Conservation (phyloP, 192 early-diverging fungal genomes). For the Phlyctochytrium arcticum region DNA sequence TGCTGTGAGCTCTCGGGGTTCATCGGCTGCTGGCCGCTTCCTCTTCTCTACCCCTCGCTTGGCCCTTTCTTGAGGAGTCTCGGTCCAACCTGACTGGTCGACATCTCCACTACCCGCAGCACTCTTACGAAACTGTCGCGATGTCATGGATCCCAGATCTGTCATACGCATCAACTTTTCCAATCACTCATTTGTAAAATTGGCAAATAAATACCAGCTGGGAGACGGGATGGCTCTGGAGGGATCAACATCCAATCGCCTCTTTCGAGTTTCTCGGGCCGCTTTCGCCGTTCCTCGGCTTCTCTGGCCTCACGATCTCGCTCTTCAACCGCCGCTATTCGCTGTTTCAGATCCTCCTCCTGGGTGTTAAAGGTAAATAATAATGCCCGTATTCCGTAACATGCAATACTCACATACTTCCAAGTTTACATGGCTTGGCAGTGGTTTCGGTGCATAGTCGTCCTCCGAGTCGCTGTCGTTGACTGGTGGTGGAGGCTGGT, state of each 20-base stretch:
- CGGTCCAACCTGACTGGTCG: constrained; percentile 55
- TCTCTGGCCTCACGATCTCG: constrained; percentile 9
- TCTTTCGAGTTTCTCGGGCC: constrained; percentile 27
- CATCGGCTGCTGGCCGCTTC: constrained; percentile 16
- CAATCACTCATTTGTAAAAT: too few species aligned
- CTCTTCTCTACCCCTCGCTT: constrained; percentile 29
- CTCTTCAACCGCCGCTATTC: constrained; percentile 21
- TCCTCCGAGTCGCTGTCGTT: constrained; percentile 11
- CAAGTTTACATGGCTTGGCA: background rate
- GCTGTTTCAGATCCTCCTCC: constrained; percentile 6
- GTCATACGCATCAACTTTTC: too few species aligned
- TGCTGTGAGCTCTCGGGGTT: constrained; percentile 16
- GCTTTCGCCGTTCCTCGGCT: background rate
- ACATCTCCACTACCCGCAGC: constrained; percentile 26
- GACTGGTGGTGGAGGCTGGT: background rate
- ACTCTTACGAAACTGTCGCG: constrained; percentile 44
- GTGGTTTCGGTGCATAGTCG: constrained; percentile 17
- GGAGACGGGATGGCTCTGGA: constrained; percentile 40
- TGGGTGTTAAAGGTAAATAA: background rate
- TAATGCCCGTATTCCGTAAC: background rate
- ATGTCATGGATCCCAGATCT: constrained; percentile 26
- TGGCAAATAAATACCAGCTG: too few species aligned
- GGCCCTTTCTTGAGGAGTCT: constrained; percentile 50
- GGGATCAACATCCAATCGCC: constrained; percentile 64
- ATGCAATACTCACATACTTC: background rate